Percentiles rank a stretch among this genome's conserved stretches.
phyloP scores from a whole-genome alignment of 192 early-diverging fungal genomes.

The Mortierella antarctica region DNA sequence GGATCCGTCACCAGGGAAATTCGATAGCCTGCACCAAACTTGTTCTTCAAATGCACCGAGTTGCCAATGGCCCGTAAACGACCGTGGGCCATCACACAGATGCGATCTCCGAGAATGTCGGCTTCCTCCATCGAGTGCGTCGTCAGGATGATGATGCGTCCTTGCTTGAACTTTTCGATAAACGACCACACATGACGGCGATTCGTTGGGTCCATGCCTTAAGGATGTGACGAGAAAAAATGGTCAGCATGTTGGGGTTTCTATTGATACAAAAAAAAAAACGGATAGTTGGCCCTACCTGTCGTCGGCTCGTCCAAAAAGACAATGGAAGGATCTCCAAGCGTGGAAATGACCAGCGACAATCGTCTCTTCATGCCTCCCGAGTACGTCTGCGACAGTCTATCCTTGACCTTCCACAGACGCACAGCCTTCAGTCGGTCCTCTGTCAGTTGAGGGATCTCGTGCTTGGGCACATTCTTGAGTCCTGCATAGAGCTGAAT shows the following conservation, averaged over 20 bases:
- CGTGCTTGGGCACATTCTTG: slow-evolving; percentile 71
- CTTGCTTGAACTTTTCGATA: slow-evolving; percentile 81
- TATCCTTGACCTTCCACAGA: slow-evolving; percentile 72
- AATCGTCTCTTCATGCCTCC: slow-evolving; percentile 83
- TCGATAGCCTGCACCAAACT: slow-evolving; percentile 80
- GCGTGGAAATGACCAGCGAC: slow-evolving; percentile 76
- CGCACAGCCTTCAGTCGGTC: slow-evolving; percentile 76
- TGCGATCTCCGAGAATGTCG: slow-evolving; percentile 68
- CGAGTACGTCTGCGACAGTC: slow-evolving; percentile 73
- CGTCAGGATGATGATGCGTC: slow-evolving; percentile 76
- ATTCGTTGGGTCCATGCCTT: slow-evolving; percentile 86
- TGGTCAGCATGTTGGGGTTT: background rate
- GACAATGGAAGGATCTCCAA: slow-evolving; percentile 77
- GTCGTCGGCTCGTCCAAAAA: slow-evolving; percentile 75
- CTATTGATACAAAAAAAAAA: background rate
- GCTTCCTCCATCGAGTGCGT: slow-evolving; percentile 85
- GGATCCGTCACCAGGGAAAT: slow-evolving; percentile 71
- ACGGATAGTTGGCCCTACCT: slow-evolving; percentile 14
- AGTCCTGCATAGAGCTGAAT: slow-evolving; percentile 78
- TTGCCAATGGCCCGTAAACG: slow-evolving; percentile 70
- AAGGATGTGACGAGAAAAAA: background rate
- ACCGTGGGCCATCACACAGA: slow-evolving; percentile 76
- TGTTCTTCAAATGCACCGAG: slow-evolving; percentile 73
- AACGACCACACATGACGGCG: slow-evolving; percentile 82
- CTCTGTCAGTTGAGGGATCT: slow-evolving; percentile 66